Evolutionary conservation across 306 rosid species (phyloP).

Genomic region (Vigna radiata): DNA sequence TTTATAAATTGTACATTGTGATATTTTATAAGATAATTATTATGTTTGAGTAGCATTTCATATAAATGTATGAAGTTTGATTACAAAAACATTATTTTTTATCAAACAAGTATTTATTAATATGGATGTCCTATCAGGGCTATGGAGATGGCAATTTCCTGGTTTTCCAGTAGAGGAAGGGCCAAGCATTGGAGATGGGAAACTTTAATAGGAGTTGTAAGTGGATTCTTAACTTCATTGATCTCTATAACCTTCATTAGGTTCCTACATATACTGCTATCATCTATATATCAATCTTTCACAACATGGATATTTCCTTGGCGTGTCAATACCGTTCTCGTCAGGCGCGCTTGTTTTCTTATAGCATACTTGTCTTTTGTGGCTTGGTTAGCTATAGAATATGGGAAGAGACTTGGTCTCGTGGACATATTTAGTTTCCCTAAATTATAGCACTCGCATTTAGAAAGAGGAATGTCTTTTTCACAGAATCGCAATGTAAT

Average conservation of each 20-base stretch:
- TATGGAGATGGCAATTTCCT: conserved; percentile 60
- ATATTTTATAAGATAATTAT: not conserved
- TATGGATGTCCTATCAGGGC: conserved; percentile 63
- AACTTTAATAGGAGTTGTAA: conserved; percentile 59
- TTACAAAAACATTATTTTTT: conserved; percentile 8
- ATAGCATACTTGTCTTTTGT: conserved; percentile 66
- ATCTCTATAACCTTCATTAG: conserved; percentile 62
- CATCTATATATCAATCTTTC: conserved; percentile 48
- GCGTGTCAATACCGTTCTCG: conserved; percentile 39
- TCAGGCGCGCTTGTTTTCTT: conserved; percentile 64
- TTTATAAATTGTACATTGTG: conserved; percentile 5
- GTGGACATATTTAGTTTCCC: conserved; percentile 56
- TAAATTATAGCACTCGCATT: conserved; percentile 46
- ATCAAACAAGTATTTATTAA: conserved; percentile 37
- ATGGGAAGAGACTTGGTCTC: conserved; percentile 70
- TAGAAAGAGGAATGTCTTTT: conserved; percentile 38
- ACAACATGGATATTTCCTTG: conserved; percentile 41
- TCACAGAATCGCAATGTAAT: conserved; percentile 27
- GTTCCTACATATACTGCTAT: conserved; percentile 56
- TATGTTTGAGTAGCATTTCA: conserved; percentile 29
- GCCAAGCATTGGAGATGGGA: conserved; percentile 75
- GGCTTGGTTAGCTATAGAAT: conserved; percentile 72
- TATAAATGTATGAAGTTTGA: conserved; percentile 8
- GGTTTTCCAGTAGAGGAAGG: conserved; percentile 54
- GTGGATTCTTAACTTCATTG: conserved; percentile 77